Conservation (phyloP, 495 filamentous ascomycete species). For the Neurospora tetrasperma region DNA sequence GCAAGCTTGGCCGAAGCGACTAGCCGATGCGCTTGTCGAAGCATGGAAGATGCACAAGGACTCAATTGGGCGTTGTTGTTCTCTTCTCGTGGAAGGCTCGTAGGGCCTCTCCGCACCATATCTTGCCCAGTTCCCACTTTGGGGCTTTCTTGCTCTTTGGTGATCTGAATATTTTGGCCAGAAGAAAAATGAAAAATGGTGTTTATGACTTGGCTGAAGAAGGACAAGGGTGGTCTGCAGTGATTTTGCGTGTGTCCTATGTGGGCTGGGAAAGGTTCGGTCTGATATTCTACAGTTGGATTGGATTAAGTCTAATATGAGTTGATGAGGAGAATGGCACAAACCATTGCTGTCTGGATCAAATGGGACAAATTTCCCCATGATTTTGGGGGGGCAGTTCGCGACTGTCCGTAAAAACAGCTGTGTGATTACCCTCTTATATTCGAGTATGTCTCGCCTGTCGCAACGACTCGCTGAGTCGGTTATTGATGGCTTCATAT, state of each 20-base stretch:
- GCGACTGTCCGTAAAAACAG: background rate
- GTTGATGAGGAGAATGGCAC: background rate
- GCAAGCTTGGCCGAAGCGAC: background rate
- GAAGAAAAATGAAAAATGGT: background rate
- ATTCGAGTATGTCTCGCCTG: background rate
- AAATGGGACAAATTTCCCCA: background rate
- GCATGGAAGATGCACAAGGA: background rate
- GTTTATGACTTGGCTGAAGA: background rate
- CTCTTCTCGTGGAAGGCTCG: background rate
- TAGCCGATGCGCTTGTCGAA: background rate
- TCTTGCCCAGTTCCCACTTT: background rate
- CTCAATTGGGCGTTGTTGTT: background rate
- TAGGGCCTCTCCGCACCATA: background rate
- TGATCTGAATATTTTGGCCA: background rate
- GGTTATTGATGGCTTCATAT: background rate
- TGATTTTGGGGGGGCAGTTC: background rate
- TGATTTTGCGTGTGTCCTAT: background rate
- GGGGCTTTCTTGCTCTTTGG: background rate
- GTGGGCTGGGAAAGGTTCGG: background rate
- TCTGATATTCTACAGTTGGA: background rate
- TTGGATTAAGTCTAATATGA: background rate
- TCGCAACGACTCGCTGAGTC: too few species aligned
- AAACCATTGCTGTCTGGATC: background rate
- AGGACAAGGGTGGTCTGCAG: background rate
- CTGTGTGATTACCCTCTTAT: background rate